A percentile compares a stretch with the other conserved stretches of the same genome.
Evolutionary conservation across 1,284 basidiomycete genomes (phyloP).

Genomic region (Trametes pubescens): DNA sequence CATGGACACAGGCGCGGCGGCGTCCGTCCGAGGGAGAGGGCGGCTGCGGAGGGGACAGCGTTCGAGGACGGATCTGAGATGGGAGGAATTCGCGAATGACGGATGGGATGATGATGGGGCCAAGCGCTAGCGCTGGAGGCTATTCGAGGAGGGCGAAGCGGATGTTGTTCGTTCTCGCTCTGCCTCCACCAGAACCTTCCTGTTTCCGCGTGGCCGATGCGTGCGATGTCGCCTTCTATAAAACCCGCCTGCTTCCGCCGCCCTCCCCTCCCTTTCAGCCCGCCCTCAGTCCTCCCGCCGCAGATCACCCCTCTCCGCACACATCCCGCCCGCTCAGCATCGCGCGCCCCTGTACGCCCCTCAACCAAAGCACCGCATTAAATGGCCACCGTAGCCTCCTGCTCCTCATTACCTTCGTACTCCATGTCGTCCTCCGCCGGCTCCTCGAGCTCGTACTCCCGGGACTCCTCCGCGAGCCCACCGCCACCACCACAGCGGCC

Average conservation of each 20-base stretch:
- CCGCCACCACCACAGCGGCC: conserved; percentile 16
- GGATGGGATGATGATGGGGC: not conserved
- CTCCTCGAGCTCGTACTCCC: conserved; percentile 15
- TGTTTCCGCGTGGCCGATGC: conserved; percentile 28
- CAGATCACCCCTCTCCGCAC: conserved; percentile 11
- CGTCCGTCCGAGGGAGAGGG: not conserved
- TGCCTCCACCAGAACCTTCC: conserved; percentile 22
- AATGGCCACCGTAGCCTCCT: conserved; percentile 31
- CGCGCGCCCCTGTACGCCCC: conserved; percentile 9
- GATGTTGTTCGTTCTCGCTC: conserved; percentile 6
- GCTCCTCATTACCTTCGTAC: conserved; percentile 28
- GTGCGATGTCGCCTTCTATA: conserved; percentile 24
- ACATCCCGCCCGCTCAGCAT: conserved; percentile 1
- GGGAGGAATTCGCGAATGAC: not conserved
- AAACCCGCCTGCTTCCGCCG: conserved; percentile 20
- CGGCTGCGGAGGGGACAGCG: conserved; percentile 2
- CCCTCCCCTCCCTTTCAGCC: conserved; percentile 7
- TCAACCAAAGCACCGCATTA: conserved; percentile 11
- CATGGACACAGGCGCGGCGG: no score
- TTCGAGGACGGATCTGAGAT: not conserved
- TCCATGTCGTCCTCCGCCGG: conserved; percentile 21
- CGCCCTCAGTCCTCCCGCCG: conserved; percentile 1
- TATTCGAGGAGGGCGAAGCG: conserved; percentile 14
- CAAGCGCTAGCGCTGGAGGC: not conserved
- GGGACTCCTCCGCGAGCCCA: conserved; percentile 16